Evolutionary conservation across 441 rosid genomes (phyloP).

Genomic region (Gossypium trilobum): DNA sequence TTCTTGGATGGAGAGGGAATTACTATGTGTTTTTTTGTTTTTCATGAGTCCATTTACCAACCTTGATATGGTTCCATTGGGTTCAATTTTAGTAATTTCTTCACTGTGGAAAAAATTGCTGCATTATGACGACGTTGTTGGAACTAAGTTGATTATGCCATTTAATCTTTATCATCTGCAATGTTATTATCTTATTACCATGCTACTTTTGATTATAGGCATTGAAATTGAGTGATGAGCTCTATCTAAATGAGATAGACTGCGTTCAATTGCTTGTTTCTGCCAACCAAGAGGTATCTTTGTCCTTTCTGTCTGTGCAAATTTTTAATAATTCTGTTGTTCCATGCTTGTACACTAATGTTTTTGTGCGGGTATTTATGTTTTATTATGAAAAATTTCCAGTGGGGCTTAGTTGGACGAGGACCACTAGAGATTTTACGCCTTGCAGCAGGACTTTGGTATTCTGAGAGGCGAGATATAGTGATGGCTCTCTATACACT

Average conservation of each 20-base stretch:
- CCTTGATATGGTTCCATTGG: neutral
- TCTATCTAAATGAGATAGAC: constrained; percentile 83
- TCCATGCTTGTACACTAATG: neutral
- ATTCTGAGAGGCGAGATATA: constrained; percentile 78
- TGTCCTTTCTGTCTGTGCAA: constrained; percentile 21
- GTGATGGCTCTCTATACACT: constrained; percentile 68
- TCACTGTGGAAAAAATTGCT: neutral
- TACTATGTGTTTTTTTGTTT: neutral
- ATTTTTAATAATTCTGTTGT: neutral
- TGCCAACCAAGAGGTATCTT: constrained; percentile 78
- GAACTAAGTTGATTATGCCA: neutral
- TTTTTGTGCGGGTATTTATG: neutral
- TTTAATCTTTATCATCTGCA: neutral
- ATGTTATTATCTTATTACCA: neutral
- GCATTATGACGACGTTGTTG: neutral
- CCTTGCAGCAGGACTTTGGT: constrained; percentile 91
- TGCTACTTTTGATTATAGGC: constrained; percentile 34
- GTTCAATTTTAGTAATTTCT: neutral
- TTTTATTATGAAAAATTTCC: constrained; percentile 14
- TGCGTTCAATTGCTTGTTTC: constrained; percentile 72
- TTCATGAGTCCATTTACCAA: neutral
- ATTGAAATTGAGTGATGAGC: constrained; percentile 77
- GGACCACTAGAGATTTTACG: constrained; percentile 70
- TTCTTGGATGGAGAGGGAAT: neutral
- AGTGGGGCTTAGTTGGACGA: constrained; percentile 89